phyloP scores from a whole-genome alignment of 495 filamentous ascomycete genomes.

The Hyaloscypha finlandica region DNA sequence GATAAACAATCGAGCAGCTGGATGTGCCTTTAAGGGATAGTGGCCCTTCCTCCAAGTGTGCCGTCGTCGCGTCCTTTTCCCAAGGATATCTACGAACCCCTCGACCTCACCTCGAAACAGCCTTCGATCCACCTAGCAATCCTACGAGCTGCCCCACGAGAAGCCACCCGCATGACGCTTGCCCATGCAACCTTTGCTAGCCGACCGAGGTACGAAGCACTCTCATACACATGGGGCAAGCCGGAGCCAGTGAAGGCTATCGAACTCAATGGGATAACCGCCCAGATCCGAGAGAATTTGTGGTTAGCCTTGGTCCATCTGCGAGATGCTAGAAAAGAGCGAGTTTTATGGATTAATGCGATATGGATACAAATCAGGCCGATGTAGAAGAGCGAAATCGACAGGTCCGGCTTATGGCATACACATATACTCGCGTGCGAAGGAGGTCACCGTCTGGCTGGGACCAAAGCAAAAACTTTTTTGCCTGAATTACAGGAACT shows the following conservation, averaged over 20 bases:
- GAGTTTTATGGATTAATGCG: not conserved
- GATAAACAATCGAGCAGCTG: too few species aligned
- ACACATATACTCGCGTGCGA: conserved; percentile 18
- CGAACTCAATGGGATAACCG: conserved; percentile 8
- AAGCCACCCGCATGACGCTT: conserved; percentile 13
- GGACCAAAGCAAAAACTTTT: too few species aligned
- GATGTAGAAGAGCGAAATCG: conserved; percentile 9
- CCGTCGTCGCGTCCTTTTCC: too few species aligned
- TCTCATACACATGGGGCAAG: conserved; percentile 5
- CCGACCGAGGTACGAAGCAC: conserved; percentile 14
- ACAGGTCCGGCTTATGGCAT: conserved; percentile 19
- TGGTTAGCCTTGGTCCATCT: conserved; percentile 19
- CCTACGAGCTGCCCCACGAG: conserved; percentile 10
- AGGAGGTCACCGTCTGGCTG: conserved; percentile 12
- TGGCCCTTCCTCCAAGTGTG: too few species aligned
- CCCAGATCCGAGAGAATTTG: conserved; percentile 14
- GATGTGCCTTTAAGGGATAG: too few species aligned
- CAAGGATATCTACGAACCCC: conserved; percentile 4
- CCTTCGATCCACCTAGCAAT: conserved; percentile 19
- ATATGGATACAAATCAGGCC: conserved; percentile 22
- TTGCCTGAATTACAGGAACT: conserved; percentile 12
- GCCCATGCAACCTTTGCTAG: conserved; percentile 19
- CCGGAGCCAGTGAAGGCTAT: conserved; percentile 20
- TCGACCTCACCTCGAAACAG: conserved; percentile 6
- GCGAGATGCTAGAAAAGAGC: conserved; percentile 8